Conservation (phyloP, 2,329 filamentous ascomycete genomes). For the Orbilia ellipsospora region DNA sequence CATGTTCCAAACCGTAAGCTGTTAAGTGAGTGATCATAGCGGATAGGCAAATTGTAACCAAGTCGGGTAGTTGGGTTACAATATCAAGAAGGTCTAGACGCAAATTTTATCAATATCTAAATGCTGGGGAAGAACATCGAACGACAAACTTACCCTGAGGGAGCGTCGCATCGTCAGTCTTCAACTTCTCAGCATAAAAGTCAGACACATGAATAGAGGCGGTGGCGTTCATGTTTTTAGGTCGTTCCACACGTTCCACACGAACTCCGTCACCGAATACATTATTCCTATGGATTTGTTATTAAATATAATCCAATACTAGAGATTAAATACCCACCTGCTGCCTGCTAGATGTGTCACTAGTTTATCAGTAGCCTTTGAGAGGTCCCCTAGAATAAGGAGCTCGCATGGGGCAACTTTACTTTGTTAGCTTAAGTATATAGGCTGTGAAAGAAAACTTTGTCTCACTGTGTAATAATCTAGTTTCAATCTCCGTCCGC, state of each 20-base stretch:
- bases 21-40: slow-evolving; percentile 94
- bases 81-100: slow-evolving; percentile 78
- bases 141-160: slow-evolving; percentile 50
- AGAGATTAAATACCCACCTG: slow-evolving; percentile 62
- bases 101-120: background rate
- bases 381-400: slow-evolving; percentile 88
- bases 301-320: slow-evolving; percentile 4
- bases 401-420: slow-evolving; percentile 88
- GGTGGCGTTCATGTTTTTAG: slow-evolving; percentile 84
- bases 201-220: slow-evolving; percentile 88
- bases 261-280: slow-evolving; percentile 91
- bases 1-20: slow-evolving; percentile 92
- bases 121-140: background rate
- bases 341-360: slow-evolving; percentile 88
- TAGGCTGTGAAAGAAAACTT: too few relatives aligned
- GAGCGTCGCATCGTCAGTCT: slow-evolving; percentile 69
- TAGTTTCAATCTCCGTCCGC: slow-evolving; percentile 93
- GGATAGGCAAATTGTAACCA: slow-evolving; percentile 90
- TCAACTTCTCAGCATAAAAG: slow-evolving; percentile 90
- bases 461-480: slow-evolving; percentile 77
- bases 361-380: slow-evolving; percentile 90
- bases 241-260: slow-evolving; percentile 79
- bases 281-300: slow-evolving; percentile 72
- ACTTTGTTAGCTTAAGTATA: background rate
- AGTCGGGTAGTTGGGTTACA: slow-evolving; percentile 83